Evolutionary conservation across 2,329 filamentous ascomycete genomes (phyloP).

Genomic region (Aspergillus fijiensis): DNA sequence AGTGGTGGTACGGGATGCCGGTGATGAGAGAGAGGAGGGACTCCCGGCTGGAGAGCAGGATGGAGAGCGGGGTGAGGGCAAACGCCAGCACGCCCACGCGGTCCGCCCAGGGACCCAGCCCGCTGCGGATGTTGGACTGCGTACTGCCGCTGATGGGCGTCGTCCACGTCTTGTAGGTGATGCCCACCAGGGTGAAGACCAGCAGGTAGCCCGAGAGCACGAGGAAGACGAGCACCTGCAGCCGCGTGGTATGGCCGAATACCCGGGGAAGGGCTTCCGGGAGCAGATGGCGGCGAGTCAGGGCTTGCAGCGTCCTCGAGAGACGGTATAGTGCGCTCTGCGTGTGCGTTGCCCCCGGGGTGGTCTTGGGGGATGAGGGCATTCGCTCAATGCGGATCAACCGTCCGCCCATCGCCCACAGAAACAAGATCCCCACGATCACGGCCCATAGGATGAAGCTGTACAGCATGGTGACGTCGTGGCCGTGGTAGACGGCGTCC

Average conservation of each 20-base stretch:
- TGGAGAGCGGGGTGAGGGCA: conserved; percentile 68
- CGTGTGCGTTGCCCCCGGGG: not conserved
- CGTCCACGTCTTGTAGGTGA: conserved; percentile 67
- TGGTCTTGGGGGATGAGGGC: conserved; percentile 24
- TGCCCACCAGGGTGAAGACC: conserved; percentile 68
- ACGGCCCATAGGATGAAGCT: conserved; percentile 58
- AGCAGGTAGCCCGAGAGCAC: conserved; percentile 62
- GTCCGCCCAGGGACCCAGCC: conserved; percentile 67
- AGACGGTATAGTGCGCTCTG: conserved; percentile 30
- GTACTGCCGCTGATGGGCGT: conserved; percentile 63
- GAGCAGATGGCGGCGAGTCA: conserved; percentile 56
- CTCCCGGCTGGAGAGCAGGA: conserved; percentile 68
- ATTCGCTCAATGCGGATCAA: conserved; percentile 15
- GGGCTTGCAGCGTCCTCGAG: conserved; percentile 42
- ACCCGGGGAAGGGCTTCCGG: conserved; percentile 58
- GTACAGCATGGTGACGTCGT: conserved; percentile 57
- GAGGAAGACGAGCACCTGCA: conserved; percentile 64
- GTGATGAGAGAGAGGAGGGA: conserved; percentile 69
- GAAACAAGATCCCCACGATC: conserved; percentile 49
- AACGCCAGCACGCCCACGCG: conserved; percentile 70
- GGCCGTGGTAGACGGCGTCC: conserved; percentile 55
- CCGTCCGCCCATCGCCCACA: conserved; percentile 39
- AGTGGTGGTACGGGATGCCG: conserved; percentile 72
- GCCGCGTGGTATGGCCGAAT: conserved; percentile 67
- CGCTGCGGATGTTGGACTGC: conserved; percentile 63